Percentiles rank a stretch among this genome's conserved stretches.
These are phyloP conservation scores for Afroboletus lepidellus DNA, from an alignment of 1,284 basidiomycete species.

Conservation along the genomic window DNA sequence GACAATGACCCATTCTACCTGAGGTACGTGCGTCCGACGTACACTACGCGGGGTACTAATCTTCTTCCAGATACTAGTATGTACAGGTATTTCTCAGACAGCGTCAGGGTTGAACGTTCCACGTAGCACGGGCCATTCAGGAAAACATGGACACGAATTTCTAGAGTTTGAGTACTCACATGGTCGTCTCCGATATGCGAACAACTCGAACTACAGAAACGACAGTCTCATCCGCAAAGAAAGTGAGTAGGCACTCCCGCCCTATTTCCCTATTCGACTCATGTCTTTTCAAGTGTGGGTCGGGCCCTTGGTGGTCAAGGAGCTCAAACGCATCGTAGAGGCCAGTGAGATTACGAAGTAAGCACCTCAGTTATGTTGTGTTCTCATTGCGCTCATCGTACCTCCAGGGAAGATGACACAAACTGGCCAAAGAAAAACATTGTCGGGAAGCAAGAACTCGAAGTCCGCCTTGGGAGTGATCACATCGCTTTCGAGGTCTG, in stretches of 20 bases:
- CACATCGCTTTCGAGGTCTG: constrained; percentile 96
- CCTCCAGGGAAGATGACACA: constrained; percentile 88
- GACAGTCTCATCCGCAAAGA: constrained; percentile 98
- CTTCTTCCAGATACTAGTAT: constrained; percentile 77
- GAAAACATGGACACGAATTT: constrained; percentile 96
- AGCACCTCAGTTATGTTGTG: constrained; percentile 18
- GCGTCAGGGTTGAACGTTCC: constrained; percentile 4
- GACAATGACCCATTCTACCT: constrained; percentile 82
- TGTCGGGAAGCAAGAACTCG: constrained; percentile 96
- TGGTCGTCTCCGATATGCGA: constrained; percentile 94
- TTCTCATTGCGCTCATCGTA: not conserved
- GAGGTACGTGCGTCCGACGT: constrained; percentile 48
- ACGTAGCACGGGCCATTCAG: constrained; percentile 87
- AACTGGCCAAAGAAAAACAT: constrained; percentile 99
- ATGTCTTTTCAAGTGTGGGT: constrained; percentile 77
- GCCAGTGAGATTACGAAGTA: constrained; percentile 95
- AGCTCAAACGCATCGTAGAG: constrained; percentile 93
- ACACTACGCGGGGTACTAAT: not conserved
- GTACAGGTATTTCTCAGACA: constrained; percentile 28
- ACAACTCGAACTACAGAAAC: constrained; percentile 99
- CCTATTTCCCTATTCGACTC: not conserved
- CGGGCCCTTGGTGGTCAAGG: constrained; percentile 86
- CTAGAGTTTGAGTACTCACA: constrained; percentile 98
- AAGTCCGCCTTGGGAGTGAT: constrained; percentile 91
- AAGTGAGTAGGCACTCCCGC: constrained; percentile 56